Conservation (phyloP, 768 basidiomycete genomes). For the Suillus sp. region DNA sequence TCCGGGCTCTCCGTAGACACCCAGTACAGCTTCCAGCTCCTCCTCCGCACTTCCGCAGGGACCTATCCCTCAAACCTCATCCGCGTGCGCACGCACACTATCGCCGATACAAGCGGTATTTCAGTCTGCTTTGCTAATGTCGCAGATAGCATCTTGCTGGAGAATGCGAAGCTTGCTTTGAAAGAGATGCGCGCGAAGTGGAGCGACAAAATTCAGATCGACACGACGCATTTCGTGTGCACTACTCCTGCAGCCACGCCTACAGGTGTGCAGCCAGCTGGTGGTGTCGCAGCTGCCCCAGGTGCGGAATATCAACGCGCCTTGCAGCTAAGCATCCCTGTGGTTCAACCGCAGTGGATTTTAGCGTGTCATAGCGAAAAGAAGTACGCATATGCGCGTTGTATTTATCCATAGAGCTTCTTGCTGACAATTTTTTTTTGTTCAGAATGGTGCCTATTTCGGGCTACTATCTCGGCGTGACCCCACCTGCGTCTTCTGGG, state of each 20-base stretch:
- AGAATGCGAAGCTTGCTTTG: conserved; percentile 80
- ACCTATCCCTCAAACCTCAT: conserved; percentile 85
- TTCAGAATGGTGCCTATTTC: conserved; percentile 85
- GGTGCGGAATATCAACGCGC: conserved; percentile 95
- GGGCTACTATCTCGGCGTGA: conserved; percentile 76
- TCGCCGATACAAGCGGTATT: conserved; percentile 93
- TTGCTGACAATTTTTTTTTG: conserved; percentile 1
- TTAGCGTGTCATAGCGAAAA: conserved; percentile 85
- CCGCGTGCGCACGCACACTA: conserved; percentile 87
- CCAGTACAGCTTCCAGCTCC: conserved; percentile 92
- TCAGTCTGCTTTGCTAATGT: conserved; percentile 94
- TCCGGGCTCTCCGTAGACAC: conserved; percentile 80
- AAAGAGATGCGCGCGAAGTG: conserved; percentile 86
- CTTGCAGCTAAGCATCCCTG: conserved; percentile 88
- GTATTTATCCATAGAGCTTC: conserved; percentile 4
- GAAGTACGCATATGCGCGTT: conserved; percentile 52
- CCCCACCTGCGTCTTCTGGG: conserved; percentile 48
- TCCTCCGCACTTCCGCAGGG: conserved; percentile 91
- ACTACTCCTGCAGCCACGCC: conserved; percentile 81
- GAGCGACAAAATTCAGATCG: conserved; percentile 93
- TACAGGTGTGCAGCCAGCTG: conserved; percentile 54
- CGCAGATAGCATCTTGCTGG: conserved; percentile 71
- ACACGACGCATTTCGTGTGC: conserved; percentile 98
- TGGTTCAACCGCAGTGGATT: conserved; percentile 95
- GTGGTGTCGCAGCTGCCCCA: conserved; percentile 58